Evolutionary conservation across 148 eudicot species (phyloP).

Genomic region (Camellia granthamiana): DNA sequence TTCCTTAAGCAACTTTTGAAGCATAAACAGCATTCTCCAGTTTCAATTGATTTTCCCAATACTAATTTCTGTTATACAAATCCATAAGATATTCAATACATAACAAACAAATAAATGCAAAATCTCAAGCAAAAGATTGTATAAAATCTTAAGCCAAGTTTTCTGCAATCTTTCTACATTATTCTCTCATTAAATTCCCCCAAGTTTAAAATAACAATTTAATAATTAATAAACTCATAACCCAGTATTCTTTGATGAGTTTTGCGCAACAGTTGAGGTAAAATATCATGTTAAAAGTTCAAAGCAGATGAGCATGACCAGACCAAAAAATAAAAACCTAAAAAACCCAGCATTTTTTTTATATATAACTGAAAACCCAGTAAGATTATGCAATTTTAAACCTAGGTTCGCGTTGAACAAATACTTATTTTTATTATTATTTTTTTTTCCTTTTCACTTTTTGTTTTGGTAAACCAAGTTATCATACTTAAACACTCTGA

Average conservation of each 20-base stretch:
- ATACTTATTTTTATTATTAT: background rate
- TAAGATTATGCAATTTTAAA: background rate
- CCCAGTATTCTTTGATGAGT: background rate
- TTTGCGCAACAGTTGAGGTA: constrained; percentile 1
- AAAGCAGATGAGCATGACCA: background rate
- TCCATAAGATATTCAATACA: background rate
- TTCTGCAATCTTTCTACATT: background rate
- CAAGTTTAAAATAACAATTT: background rate
- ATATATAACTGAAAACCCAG: background rate
- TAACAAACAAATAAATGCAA: background rate
- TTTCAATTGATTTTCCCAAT: constrained; percentile 8
- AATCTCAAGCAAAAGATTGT: too few relatives aligned
- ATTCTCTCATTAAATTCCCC: background rate
- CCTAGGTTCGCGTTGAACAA: background rate
- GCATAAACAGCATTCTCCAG: constrained; percentile 12
- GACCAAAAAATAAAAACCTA: constrained; percentile 3
- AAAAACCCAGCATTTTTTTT: background rate
- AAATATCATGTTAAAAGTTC: background rate
- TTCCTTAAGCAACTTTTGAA: constrained; percentile 24
- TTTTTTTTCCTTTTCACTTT: background rate
- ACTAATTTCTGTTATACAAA: constrained; percentile 16
- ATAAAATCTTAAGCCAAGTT: background rate
- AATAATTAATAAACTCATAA: background rate
- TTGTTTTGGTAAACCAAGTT: background rate
- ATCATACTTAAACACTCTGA: background rate